Percentiles rank a stretch among this genome's conserved stretches.
phyloP scores from a whole-genome alignment of 2,329 filamentous ascomycete genomes.

The Pseudogymnoascus pannorum region DNA sequence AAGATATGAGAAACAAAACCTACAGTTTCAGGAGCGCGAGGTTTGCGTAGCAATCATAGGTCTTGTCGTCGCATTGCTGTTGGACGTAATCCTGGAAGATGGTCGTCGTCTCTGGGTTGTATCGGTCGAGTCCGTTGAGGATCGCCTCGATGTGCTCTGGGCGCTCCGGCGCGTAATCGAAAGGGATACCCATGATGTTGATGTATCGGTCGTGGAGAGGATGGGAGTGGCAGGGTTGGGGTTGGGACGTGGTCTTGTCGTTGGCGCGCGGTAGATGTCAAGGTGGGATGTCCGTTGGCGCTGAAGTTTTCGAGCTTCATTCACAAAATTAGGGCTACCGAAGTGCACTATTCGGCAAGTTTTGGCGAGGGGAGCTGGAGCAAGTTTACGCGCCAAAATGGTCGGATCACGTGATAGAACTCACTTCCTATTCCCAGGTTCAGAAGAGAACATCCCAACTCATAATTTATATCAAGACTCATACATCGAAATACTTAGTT shows the following conservation, averaged over 20 bases:
- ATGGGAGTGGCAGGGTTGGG: background rate
- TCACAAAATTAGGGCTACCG: constrained; percentile 9
- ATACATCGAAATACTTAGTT: background rate
- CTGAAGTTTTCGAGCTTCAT: constrained; percentile 10
- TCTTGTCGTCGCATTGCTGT: constrained; percentile 91
- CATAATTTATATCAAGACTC: background rate
- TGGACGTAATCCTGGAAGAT: constrained; percentile 91
- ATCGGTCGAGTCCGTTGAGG: constrained; percentile 93
- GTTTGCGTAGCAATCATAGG: constrained; percentile 94
- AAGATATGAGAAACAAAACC: constrained; percentile 38
- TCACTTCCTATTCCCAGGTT: background rate
- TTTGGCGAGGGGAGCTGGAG: background rate
- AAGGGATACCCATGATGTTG: constrained; percentile 35
- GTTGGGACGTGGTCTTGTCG: background rate
- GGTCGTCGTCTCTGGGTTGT: constrained; percentile 94
- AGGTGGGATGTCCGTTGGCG: constrained; percentile 10
- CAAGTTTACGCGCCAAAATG: background rate
- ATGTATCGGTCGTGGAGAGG: background rate
- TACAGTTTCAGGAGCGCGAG: constrained; percentile 94
- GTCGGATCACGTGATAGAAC: background rate
- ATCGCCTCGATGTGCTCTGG: constrained; percentile 89
- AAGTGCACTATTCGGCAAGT: background rate
- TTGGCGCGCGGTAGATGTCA: constrained; percentile 7
- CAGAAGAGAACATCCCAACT: background rate
- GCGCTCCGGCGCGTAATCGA: constrained; percentile 86